These are phyloP conservation scores for Acaromyces ingoldii DNA, from an alignment of 1,284 basidiomycete genomes.

Conservation along the genomic window DNA sequence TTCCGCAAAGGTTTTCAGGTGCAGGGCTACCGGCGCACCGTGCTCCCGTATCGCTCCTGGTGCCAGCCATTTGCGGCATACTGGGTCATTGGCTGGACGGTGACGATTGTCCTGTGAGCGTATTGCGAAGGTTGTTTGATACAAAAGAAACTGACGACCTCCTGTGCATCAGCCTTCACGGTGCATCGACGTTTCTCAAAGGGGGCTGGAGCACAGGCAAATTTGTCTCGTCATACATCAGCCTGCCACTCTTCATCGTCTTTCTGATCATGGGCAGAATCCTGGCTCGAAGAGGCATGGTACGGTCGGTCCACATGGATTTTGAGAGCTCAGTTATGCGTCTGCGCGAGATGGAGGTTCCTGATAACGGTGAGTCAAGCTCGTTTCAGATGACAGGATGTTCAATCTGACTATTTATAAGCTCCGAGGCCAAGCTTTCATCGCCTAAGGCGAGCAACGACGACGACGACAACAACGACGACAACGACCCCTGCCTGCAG, in stretches of 20 bases:
- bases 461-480: no score
- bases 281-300: background rate
- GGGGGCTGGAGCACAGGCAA: slow-evolving; percentile 56
- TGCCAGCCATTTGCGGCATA: background rate
- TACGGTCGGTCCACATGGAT: background rate
- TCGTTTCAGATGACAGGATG: no score
- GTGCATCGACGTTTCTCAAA: slow-evolving; percentile 1
- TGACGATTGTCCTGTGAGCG: slow-evolving; percentile 16
- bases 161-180: slow-evolving; percentile 38
- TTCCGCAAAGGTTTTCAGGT: slow-evolving; percentile 64
- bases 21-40: slow-evolving; percentile 60
- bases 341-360: no score
- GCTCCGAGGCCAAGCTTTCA: no score
- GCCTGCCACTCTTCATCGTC: slow-evolving; percentile 56
- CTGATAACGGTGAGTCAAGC: no score
- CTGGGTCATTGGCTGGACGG: background rate
- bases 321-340: no score
- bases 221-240: slow-evolving; percentile 75
- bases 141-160: slow-evolving; percentile 33
- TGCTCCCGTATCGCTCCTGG: slow-evolving; percentile 55
- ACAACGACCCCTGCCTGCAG: no score
- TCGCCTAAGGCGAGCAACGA: no score
- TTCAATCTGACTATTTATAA: no score
- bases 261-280: background rate
- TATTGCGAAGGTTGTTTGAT: slow-evolving; percentile 18